Evolutionary conservation across 1,284 basidiomycete genomes (phyloP).

Genomic region (Irpex sp.): DNA sequence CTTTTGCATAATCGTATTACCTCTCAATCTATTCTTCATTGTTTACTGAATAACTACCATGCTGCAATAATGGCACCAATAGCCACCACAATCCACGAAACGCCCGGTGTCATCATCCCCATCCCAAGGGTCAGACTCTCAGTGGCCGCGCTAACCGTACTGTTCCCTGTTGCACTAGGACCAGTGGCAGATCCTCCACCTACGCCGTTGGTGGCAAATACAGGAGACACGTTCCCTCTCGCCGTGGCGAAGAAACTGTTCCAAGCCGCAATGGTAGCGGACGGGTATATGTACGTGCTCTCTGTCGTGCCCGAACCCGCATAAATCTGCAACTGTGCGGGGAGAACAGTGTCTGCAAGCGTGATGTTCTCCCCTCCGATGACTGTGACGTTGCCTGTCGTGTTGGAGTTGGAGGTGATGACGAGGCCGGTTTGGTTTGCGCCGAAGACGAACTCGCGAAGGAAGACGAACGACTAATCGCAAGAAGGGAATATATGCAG

Average conservation of each 20-base stretch:
- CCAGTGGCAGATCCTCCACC: not conserved
- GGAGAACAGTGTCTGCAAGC: not conserved
- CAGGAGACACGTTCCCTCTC: not conserved
- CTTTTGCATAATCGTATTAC: too few species aligned
- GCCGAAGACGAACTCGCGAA: conserved; percentile 29
- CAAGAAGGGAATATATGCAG: not conserved
- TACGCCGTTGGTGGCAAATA: not conserved
- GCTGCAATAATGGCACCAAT: too few species aligned
- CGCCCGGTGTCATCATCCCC: too few species aligned
- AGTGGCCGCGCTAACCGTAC: too few species aligned
- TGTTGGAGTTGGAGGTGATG: not conserved
- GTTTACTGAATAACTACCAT: too few species aligned
- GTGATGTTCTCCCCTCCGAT: conserved; percentile 8
- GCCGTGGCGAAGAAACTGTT: conserved; percentile 4
- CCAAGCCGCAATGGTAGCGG: conserved; percentile 13
- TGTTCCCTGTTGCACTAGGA: too few species aligned
- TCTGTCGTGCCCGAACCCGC: conserved; percentile 6
- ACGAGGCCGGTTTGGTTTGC: conserved; percentile 25
- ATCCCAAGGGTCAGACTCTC: too few species aligned
- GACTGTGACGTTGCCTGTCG: not conserved
- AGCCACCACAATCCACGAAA: too few species aligned
- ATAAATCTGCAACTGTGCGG: conserved; percentile 5
- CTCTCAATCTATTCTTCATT: too few species aligned
- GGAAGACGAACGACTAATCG: conserved; percentile 21
- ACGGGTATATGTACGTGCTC: conserved; percentile 8